Base-by-base conservation (phyloP, 2,329 filamentous ascomycete species). In the Diaporthe citrichinensis region DNA sequence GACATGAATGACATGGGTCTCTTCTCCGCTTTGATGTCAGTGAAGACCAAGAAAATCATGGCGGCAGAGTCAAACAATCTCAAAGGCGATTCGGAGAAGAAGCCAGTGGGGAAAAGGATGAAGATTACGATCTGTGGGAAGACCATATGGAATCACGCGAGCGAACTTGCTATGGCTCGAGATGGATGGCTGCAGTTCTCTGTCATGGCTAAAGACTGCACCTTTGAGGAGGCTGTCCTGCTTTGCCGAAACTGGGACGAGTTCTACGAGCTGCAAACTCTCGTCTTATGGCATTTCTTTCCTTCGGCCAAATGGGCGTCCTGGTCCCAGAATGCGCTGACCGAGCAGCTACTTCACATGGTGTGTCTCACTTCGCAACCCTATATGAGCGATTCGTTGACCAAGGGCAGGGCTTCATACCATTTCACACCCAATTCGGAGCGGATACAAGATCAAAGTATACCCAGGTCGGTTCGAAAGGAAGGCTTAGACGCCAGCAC, bases 121-220 rank as follows among this genome's bases (percentile, higher is more conserved):
- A 84, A 84, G 69, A 84, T 89, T 73, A 86, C 83, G 71, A 81
- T 89, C 14, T 89, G 86, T 71, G 87, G 88, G 15, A 84, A 83
- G 59, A 85, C 82, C 71, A 89, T 89, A 78, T 88, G 87, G 82
- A 88, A 89, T 79, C 88, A 89, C 77, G 86, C 87, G 12, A 87
- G 84, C 74, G 84, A 88, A 76, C 84, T 83, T 51, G 84, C 86
- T 4, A 86, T 88, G 82, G 84, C 82, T 62, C 82, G 87, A 72
- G 84, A 85, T 39, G 87, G 87, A 5, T 89, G 87, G 88, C 81
- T 87, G 31, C 87, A 88, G 44, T 89, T 88, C 78, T 87, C 85
- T 31, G 82, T 89, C 76, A 84, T 89, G 78, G 87, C 87, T 2
- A 88, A 87, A 78, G 85, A 87, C 69, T 87, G 86, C 72, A 80